These are phyloP conservation scores for Fragilaria radians DNA, from an alignment of 108 stramenopile genomes.

Conservation along the genomic window DNA sequence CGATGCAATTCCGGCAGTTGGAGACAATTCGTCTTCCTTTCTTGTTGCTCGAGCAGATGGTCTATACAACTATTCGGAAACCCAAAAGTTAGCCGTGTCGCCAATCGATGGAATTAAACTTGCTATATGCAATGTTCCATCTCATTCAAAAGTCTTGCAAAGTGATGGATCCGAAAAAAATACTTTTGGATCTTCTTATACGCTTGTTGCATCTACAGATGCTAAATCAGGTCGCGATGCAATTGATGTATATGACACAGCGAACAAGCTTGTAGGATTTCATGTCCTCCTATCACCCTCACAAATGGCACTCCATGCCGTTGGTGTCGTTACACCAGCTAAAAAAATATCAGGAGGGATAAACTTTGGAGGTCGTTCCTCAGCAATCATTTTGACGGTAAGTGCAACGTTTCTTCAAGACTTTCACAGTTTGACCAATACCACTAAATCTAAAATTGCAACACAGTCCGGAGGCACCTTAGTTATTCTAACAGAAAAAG, in stretches of 20 bases:
- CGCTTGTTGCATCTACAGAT: slow-evolving; percentile 75
- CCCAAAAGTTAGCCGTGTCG: slow-evolving; percentile 66
- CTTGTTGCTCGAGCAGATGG: slow-evolving; percentile 65
- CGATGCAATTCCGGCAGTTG: slow-evolving; percentile 33
- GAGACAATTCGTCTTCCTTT: slow-evolving; percentile 16
- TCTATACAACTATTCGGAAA: slow-evolving; percentile 62
- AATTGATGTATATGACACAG: slow-evolving; percentile 75
- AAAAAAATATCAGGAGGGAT: slow-evolving; percentile 27
- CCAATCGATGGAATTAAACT: slow-evolving; percentile 79
- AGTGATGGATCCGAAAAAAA: background rate
- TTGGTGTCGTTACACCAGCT: slow-evolving; percentile 53
- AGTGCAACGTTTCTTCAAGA: too few relatives aligned
- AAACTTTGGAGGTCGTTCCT: slow-evolving; percentile 52
- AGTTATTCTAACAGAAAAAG: slow-evolving; percentile 83
- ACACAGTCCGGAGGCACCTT: slow-evolving; percentile 61
- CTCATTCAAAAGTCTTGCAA: slow-evolving; percentile 8
- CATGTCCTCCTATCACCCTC: slow-evolving; percentile 77
- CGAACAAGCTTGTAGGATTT: slow-evolving; percentile 82
- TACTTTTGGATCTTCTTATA: slow-evolving; percentile 44
- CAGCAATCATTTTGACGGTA: slow-evolving; percentile 59
- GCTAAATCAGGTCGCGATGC: slow-evolving; percentile 75
- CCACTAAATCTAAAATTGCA: too few relatives aligned
- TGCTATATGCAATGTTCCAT: slow-evolving; percentile 55
- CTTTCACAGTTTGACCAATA: too few relatives aligned
- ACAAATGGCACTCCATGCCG: slow-evolving; percentile 63